Evolutionary conservation across 164 flowering plant genomes (phyloP).

Genomic region (Kalanchoe fedtschenkoi): DNA sequence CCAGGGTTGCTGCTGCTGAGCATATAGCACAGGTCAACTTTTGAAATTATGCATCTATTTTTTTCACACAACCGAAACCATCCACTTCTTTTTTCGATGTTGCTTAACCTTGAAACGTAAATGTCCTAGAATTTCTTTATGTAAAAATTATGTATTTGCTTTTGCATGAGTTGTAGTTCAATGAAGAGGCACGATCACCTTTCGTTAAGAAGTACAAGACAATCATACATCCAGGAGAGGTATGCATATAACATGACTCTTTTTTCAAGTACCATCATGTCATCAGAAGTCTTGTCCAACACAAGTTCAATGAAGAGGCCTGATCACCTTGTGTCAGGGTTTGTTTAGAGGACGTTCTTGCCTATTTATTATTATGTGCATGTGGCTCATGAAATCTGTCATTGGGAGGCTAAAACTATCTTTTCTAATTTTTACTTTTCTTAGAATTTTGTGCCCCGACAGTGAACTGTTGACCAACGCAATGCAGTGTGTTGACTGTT

Average conservation of each 20-base stretch:
- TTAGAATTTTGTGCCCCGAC: too few species aligned
- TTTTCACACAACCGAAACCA: background rate
- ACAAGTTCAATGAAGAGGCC: too few species aligned
- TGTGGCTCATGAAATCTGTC: background rate
- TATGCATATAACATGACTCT: constrained; percentile 11
- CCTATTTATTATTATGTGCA: background rate
- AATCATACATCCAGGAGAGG: constrained; percentile 97
- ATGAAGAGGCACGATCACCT: constrained; percentile 95
- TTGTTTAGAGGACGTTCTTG: background rate
- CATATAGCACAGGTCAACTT: constrained; percentile 75
- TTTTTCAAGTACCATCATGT: background rate
- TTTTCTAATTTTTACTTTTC: background rate
- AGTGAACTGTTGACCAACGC: background rate
- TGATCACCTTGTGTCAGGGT: background rate
- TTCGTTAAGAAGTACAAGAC: constrained; percentile 92
- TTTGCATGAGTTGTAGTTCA: constrained; percentile 41
- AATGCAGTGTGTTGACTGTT: too few species aligned
- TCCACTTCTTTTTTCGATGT: too few species aligned
- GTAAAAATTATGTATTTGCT: too few species aligned
- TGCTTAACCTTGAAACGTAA: background rate
- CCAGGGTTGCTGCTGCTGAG: constrained; percentile 98
- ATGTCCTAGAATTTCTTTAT: background rate
- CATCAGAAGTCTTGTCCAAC: too few species aligned
- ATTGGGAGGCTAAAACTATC: too few species aligned
- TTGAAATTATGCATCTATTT: background rate